Evolutionary conservation across 75 land plant species (phyloP).

Genomic region (Pinus tabuliformis): DNA sequence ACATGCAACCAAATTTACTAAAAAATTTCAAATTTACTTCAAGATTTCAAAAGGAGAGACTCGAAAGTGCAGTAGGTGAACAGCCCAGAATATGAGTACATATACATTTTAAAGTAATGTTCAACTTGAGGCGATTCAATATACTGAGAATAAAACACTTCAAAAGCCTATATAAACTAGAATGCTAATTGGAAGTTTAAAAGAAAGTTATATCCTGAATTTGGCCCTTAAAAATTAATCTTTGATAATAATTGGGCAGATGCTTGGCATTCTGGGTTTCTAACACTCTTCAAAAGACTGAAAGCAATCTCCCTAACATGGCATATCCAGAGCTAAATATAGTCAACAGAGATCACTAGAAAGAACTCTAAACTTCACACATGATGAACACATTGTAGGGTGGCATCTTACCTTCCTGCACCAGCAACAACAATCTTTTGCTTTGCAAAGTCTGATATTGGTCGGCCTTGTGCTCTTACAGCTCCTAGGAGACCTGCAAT

Average conservation of each 20-base stretch:
- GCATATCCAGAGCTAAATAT: not conserved
- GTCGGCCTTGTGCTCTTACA: constrained; percentile 90
- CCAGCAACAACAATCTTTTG: constrained; percentile 98
- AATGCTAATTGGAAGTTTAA: not conserved
- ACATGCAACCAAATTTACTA: not conserved
- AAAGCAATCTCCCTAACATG: not conserved
- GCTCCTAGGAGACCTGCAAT: constrained; percentile 96
- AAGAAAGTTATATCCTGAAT: not conserved
- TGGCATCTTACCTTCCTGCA: constrained; percentile 80
- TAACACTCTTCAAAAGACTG: not conserved
- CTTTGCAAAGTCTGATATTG: constrained; percentile 90
- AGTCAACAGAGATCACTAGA: not conserved
- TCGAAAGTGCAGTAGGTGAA: not conserved
- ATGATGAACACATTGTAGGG: not conserved
- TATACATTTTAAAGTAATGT: not conserved
- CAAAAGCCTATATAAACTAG: not conserved
- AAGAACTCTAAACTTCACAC: not conserved
- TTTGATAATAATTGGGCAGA: not conserved
- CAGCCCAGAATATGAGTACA: not conserved
- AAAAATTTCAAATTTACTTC: no score
- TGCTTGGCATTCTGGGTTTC: not conserved
- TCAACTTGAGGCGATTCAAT: not conserved
- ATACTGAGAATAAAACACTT: not conserved
- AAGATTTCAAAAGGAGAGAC: not conserved
- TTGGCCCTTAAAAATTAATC: not conserved